Base-by-base conservation (phyloP, 1,284 basidiomycete genomes). In the Cutaneotrichosporon cutaneum region DNA sequence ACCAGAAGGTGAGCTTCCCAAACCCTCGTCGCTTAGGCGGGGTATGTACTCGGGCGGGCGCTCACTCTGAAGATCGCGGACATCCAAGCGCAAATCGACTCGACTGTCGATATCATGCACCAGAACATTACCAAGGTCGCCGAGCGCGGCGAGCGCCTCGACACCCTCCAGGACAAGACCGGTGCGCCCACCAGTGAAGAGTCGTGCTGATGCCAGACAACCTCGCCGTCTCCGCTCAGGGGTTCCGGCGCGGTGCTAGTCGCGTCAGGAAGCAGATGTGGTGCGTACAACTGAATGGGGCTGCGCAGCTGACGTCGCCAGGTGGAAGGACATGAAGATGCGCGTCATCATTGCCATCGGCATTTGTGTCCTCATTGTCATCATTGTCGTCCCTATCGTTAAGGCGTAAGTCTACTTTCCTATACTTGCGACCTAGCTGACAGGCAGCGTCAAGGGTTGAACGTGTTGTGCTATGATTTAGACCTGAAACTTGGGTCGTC, bases 251-350 rank as follows among this genome's bases (percentile, higher is more conserved):
- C 70, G 94, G 95, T 67, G 96, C 96, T 58, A 97, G 96, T 83
- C 86, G 92, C 66, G 96, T 99, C 54, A 88, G 95, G 79, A 99
- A 99, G 86, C 92, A 94, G 76, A 83, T 94, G 87, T 81, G 76
- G 68, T 67, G 58, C 64, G 58, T 90, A 85, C 81, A 87, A 59
- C 5, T 14, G 30, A 33, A 16, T 45, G 27, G 11, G n/a, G 11
- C 39, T 56, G 24, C 14, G 14, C n/a, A 26, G 18, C 55, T 59
- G 32, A 48, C 24, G 24, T 18, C 16, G 8, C n/a, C 59, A 92
- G 90, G 90, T 94, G 92, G 93, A 94, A 95, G 80, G 93, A 96
- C 80, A 95, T 94, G 90, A 94, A 94, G 87, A 87, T 96, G 72
- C 85, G 86, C 59, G 86, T 97, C 62, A 89, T 97, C 77, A 86